Percentiles rank a stretch among this genome's conserved stretches.
Evolutionary conservation across 495 filamentous ascomycete species (phyloP).

Genomic region (Aspergillus mulundensis): DNA sequence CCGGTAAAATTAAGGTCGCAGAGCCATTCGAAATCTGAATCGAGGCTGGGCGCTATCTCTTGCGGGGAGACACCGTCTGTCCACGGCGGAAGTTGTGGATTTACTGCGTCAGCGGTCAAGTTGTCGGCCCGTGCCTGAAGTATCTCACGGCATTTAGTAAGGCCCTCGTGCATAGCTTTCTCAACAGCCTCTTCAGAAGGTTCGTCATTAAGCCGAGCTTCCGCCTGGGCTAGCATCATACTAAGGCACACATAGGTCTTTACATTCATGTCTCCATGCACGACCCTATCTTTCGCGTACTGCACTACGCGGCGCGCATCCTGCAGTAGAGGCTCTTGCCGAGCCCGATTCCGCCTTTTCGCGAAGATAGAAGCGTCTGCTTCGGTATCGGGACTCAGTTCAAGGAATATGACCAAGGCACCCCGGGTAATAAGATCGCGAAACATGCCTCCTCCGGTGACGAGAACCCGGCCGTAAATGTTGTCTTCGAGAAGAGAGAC

Average conservation of each 20-base stretch:
- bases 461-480: constrained; percentile 36
- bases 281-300: constrained; percentile 36
- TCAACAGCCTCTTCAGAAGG: constrained; percentile 20
- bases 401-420: constrained; percentile 29
- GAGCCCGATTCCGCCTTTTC: constrained; percentile 26
- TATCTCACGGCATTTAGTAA: constrained; percentile 26
- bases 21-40: not conserved
- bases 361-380: constrained; percentile 16
- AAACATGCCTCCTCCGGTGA: constrained; percentile 46
- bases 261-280: constrained; percentile 48
- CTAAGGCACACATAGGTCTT: constrained; percentile 44
- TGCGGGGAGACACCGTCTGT: not conserved
- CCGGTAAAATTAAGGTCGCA: not conserved
- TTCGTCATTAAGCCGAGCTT: constrained; percentile 27
- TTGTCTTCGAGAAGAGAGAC: constrained; percentile 39
- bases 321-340: constrained; percentile 28
- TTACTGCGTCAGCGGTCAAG: not conserved
- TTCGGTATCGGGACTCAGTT: constrained; percentile 32
- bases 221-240: constrained; percentile 40
- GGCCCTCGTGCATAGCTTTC: constrained; percentile 23
- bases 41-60: not conserved
- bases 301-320: constrained; percentile 29
- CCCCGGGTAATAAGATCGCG: constrained; percentile 40
- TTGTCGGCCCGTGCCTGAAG: constrained; percentile 10
- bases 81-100: not conserved